Evolutionary conservation across 768 basidiomycete species (phyloP).

Genomic region (Termitomyces sp.): DNA sequence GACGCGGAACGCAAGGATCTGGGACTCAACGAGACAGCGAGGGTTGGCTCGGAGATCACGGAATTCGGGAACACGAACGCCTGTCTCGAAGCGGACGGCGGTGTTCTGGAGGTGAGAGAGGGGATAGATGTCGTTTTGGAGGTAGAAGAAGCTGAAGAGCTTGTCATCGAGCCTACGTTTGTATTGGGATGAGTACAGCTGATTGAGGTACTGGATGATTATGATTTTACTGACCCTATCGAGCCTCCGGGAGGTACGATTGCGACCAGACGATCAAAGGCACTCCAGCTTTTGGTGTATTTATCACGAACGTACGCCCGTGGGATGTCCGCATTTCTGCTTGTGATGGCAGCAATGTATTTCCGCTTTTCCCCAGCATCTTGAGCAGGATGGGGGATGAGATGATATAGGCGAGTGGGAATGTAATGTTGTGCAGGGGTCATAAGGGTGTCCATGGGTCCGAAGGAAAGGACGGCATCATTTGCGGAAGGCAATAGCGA

Average conservation of each 20-base stretch:
- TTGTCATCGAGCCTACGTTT: slow-evolving; percentile 79
- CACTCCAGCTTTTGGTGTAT: slow-evolving; percentile 94
- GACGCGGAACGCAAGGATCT: slow-evolving; percentile 77
- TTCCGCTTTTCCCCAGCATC: slow-evolving; percentile 69
- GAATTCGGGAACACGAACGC: slow-evolving; percentile 86
- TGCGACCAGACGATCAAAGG: slow-evolving; percentile 83
- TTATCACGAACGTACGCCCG: slow-evolving; percentile 83
- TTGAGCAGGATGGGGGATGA: slow-evolving; percentile 83
- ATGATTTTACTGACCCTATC: slow-evolving; percentile 60
- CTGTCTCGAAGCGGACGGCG: slow-evolving; percentile 78
- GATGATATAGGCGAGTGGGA: slow-evolving; percentile 70
- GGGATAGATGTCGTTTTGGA: slow-evolving; percentile 77
- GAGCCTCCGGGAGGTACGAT: slow-evolving; percentile 91
- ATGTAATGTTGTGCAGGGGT: slow-evolving; percentile 74
- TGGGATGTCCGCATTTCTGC: slow-evolving; percentile 85
- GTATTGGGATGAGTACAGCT: slow-evolving; percentile 5
- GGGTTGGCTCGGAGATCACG: slow-evolving; percentile 88
- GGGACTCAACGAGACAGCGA: slow-evolving; percentile 80
- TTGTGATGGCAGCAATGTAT: slow-evolving; percentile 70
- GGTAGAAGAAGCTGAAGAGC: slow-evolving; percentile 85
- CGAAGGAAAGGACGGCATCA: slow-evolving; percentile 78
- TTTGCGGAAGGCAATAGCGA: slow-evolving; percentile 70
- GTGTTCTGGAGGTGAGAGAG: slow-evolving; percentile 81
- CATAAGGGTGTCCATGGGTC: slow-evolving; percentile 77
- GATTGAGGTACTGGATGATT: neutral